These are phyloP conservation scores for Hemileccinum impolitum DNA, from an alignment of 768 basidiomycete species.

Conservation along the genomic window DNA sequence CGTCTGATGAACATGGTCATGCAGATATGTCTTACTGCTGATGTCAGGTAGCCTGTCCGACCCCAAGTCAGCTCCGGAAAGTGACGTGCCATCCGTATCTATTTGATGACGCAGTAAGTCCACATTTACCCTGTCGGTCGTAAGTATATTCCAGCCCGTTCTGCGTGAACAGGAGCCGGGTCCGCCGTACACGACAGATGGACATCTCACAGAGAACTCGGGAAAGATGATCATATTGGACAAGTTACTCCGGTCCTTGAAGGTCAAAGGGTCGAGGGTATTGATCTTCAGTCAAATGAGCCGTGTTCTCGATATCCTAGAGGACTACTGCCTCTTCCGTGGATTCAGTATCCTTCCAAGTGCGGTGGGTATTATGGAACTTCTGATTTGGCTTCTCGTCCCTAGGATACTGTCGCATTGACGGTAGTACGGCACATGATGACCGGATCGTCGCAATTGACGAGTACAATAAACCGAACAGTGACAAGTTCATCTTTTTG, in stretches of 20 bases:
- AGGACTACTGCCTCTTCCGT: slow-evolving; percentile 95
- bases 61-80: slow-evolving; percentile 54
- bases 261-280: slow-evolving; percentile 88
- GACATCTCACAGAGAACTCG: slow-evolving; percentile 89
- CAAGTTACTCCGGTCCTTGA: slow-evolving; percentile 85
- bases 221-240: slow-evolving; percentile 99
- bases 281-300: slow-evolving; percentile 99
- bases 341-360: slow-evolving; percentile 62
- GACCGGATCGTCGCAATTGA: slow-evolving; percentile 95
- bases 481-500: slow-evolving; percentile 95
- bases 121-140: background rate
- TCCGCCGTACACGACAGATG: slow-evolving; percentile 97
- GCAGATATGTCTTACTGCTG: slow-evolving; percentile 59
- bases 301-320: slow-evolving; percentile 92
- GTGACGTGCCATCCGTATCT: slow-evolving; percentile 90
- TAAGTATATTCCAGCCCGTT: background rate
- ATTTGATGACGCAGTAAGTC: slow-evolving; percentile 82
- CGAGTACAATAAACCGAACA: slow-evolving; percentile 92
- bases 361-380: background rate
- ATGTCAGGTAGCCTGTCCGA: background rate
- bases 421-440: slow-evolving; percentile 93
- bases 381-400: slow-evolving; percentile 10
- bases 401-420: slow-evolving; percentile 93
- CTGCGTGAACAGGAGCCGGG: slow-evolving; percentile 75
- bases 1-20: slow-evolving; percentile 98